These are phyloP conservation scores for Oehlia diaphana DNA, from an alignment of 192 early-diverging fungal species.

Conservation along the genomic window DNA sequence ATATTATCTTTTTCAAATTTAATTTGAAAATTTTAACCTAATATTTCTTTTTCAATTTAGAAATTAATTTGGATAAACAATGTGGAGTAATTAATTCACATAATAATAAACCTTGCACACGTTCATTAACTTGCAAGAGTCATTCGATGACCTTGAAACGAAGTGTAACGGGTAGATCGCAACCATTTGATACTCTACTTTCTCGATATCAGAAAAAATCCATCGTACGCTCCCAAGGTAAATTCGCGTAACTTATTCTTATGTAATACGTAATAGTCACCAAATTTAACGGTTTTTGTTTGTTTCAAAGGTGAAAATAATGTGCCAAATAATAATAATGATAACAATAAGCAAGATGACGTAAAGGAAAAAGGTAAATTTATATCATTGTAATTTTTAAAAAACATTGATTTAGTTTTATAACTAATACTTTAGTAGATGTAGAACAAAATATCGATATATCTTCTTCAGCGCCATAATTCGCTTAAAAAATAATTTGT, in stretches of 20 bases:
- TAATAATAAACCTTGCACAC: slow-evolving; percentile 66
- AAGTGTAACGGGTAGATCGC: slow-evolving; percentile 80
- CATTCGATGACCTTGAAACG: slow-evolving; percentile 89
- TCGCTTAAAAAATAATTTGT: no score
- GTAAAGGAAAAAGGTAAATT: no score
- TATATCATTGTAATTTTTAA: no score
- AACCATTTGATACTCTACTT: slow-evolving; percentile 78
- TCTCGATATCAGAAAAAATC: slow-evolving; percentile 77
- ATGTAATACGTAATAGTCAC: no score
- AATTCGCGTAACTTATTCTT: slow-evolving; percentile 6
- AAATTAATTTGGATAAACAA: slow-evolving; percentile 85
- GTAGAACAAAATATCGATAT: no score
- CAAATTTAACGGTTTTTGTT: no score
- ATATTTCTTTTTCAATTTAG: slow-evolving; percentile 25
- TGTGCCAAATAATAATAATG: no score
- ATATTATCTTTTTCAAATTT: background rate
- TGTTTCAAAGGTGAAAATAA: no score
- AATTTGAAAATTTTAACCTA: background rate
- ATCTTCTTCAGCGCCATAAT: no score
- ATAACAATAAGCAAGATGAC: no score
- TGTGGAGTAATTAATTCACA: slow-evolving; percentile 76
- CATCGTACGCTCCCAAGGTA: slow-evolving; percentile 61
- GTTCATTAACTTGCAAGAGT: slow-evolving; percentile 94
- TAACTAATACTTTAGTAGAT: no score
- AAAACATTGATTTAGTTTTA: no score